Evolutionary conservation across 805 yeast genomes (phyloP), one percentile per base, ranked within the genome.

Genomic region (Teunomyces aglyptinius): DNA sequence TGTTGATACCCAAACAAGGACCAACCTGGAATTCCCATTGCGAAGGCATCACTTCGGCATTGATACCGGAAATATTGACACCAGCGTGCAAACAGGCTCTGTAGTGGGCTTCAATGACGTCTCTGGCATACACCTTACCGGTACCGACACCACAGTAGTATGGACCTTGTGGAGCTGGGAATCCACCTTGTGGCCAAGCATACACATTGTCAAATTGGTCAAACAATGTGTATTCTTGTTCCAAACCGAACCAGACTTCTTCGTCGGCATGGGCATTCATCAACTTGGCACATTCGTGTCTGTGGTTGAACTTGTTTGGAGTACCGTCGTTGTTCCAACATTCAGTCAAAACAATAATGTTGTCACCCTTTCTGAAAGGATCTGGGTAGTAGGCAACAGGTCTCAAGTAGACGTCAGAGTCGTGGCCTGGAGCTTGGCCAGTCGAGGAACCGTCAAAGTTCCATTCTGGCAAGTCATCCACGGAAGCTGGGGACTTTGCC

Each of bases 1-100:
- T 92, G 59, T 74, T 71, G 68, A 94, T 92, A 65, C 99, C 99
- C 56, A 74, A 81, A 73, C 97, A 89, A 56, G 99, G 98, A 63
- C 99, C 99, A 58, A 92, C 98, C 81, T 92, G 99, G 88, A 88
- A 92, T 79, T 92, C 99, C 99, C 99, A 92, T 81, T 92, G 99
- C 51, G 97, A 90, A 50, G 99, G 99, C 98, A 92, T 94, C 55
- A 92, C 99, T 80, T 92, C 99, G 60, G 98, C 99, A 72, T 94
- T 92, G 71, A 94, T 91, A 78, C 99, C 99, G 45, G 96, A 86
- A 58, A 92, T 85, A 67, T 79, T 76, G 61, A 92, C 71, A 65
- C 98, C 98, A 55, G 98, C 85, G 68, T 88, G 86, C 55, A 92
- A 78, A 78, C 97, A 91, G 52, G 99, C 99, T 71, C 94, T 85